phyloP scores from a whole-genome alignment of 2,329 filamentous ascomycete genomes.

The Colletotrichum karsti region DNA sequence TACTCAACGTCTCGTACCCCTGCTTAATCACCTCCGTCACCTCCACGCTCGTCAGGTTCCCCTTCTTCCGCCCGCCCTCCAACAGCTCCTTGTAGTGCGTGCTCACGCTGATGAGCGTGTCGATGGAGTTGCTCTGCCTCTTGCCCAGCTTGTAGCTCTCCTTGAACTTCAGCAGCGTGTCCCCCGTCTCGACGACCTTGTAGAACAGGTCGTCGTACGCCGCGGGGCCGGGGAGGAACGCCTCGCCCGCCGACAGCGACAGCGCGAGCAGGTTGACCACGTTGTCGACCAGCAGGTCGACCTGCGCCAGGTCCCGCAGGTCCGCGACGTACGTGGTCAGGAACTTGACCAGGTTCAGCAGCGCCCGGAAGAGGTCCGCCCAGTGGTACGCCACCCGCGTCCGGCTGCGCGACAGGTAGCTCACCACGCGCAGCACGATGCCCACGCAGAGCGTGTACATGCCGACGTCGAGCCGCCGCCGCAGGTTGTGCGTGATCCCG shows the following conservation, averaged over 20 bases:
- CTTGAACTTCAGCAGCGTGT: conserved; percentile 83
- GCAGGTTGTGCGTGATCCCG: conserved; percentile 92
- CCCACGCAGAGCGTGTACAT: conserved; percentile 86
- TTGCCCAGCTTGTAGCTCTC: conserved; percentile 74
- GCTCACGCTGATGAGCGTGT: conserved; percentile 83
- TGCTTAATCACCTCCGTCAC: conserved; percentile 94
- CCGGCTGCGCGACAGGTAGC: conserved; percentile 83
- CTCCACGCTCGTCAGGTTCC: conserved; percentile 81
- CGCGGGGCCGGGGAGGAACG: conserved; percentile 86
- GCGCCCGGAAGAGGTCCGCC: conserved; percentile 91
- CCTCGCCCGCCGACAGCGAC: conserved; percentile 85
- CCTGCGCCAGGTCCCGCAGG: conserved; percentile 72
- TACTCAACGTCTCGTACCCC: conserved; percentile 93
- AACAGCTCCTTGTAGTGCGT: conserved; percentile 89
- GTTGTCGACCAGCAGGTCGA: conserved; percentile 78
- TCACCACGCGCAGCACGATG: conserved; percentile 83
- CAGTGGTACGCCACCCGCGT: conserved; percentile 90
- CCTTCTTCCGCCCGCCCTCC: conserved; percentile 58
- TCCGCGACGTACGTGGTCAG: conserved; percentile 86
- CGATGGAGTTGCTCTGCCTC: conserved; percentile 75
- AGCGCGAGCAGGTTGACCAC: conserved; percentile 86
- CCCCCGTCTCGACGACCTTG: conserved; percentile 93
- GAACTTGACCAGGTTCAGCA: conserved; percentile 90
- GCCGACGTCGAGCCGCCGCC: conserved; percentile 82
- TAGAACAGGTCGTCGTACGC: conserved; percentile 98